Evolutionary conservation across 2,329 filamentous ascomycete genomes (phyloP).

Genomic region (Hypoxylon sp.): DNA sequence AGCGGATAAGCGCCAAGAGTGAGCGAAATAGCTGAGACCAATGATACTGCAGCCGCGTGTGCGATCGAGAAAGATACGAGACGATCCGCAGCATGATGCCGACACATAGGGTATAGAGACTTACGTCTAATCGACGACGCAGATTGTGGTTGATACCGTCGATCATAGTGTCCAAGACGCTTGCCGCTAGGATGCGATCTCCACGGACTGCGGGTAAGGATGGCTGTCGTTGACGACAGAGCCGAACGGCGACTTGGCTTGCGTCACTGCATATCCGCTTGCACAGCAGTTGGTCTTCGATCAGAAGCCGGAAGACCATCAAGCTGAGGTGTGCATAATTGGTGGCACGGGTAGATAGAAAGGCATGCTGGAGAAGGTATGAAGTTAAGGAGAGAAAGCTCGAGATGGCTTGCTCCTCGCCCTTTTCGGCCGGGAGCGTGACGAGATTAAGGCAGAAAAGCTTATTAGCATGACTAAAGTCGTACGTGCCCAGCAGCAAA

Average conservation of each 20-base stretch:
- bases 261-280: conserved; percentile 87
- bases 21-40: conserved; percentile 96
- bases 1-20: conserved; percentile 85
- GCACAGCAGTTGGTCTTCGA: conserved; percentile 83
- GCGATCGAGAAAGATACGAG: conserved; percentile 82
- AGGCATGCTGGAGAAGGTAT: conserved; percentile 92
- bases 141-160: conserved; percentile 96
- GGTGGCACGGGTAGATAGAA: conserved; percentile 79
- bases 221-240: conserved; percentile 89
- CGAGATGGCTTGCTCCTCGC: conserved; percentile 76
- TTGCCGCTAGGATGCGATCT: conserved; percentile 76
- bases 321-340: conserved; percentile 87
- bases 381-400: conserved; percentile 88
- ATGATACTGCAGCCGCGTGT: conserved; percentile 85
- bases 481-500: conserved; percentile 84
- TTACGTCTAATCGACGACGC: conserved; percentile 81
- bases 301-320: conserved; percentile 82
- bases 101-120: conserved; percentile 82
- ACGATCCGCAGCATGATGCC: conserved; percentile 84
- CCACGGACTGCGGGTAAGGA: conserved; percentile 78
- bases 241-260: conserved; percentile 74
- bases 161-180: conserved; percentile 84
- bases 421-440: conserved; percentile 67
- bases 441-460: conserved; percentile 89
- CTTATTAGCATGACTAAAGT: conserved; percentile 94